Evolutionary conservation across 2,329 filamentous ascomycete genomes (phyloP).

Genomic region (Hypoxylon sp.): DNA sequence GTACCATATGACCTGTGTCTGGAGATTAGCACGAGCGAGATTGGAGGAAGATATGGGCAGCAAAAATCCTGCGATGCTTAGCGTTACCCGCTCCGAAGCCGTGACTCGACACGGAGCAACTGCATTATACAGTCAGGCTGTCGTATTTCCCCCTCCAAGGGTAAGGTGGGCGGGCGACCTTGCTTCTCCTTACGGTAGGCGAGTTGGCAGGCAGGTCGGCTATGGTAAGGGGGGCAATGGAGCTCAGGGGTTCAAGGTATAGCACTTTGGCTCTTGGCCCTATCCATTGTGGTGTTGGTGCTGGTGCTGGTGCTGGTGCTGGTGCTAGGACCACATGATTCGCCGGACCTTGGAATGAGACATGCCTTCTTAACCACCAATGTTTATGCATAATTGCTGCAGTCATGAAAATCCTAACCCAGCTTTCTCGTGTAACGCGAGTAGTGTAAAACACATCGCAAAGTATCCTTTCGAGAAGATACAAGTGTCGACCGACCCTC

Average conservation of each 20-base stretch:
- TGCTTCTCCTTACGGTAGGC: constrained; percentile 20
- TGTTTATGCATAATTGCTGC: constrained; percentile 32
- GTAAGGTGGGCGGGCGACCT: constrained; percentile 5
- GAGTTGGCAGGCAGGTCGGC: background rate
- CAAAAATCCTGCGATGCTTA: constrained; percentile 34
- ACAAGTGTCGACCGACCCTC: constrained; percentile 25
- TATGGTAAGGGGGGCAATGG: constrained; percentile 18
- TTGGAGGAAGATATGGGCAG: constrained; percentile 30
- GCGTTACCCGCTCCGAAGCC: constrained; percentile 27
- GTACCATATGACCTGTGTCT: constrained; percentile 35
- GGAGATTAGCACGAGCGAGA: constrained; percentile 20
- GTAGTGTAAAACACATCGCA: constrained; percentile 8
- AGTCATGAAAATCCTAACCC: constrained; percentile 18
- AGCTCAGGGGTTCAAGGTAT: constrained; percentile 11
- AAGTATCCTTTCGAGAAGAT: constrained; percentile 35
- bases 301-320: too few species aligned
- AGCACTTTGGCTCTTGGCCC: constrained; percentile 20
- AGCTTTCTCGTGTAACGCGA: constrained; percentile 23
- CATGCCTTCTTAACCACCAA: constrained; percentile 3
- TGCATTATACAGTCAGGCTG: constrained; percentile 23
- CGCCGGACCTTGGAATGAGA: constrained; percentile 1
- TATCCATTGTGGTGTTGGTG: background rate
- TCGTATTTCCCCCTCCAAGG: constrained; percentile 7
- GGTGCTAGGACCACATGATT: constrained; percentile 15
- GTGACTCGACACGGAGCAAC: constrained; percentile 31